These are phyloP conservation scores for Plasmodium chabaudi DNA, from an alignment of 169 alveolate species.

Conservation along the genomic window DNA sequence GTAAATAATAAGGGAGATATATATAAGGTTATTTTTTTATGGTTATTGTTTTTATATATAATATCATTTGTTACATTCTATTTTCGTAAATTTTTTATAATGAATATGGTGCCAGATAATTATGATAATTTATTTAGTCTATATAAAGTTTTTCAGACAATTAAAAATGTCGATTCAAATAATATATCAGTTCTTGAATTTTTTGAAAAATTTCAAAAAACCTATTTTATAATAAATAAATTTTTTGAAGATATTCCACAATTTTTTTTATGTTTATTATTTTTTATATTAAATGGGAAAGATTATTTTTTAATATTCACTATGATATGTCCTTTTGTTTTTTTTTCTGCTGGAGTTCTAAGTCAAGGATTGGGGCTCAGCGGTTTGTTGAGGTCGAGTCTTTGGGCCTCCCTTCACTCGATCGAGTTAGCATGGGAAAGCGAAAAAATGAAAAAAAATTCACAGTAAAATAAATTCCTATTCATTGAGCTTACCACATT, in stretches of 20 bases:
- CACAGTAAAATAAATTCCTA: background rate
- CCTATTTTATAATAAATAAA: conserved; percentile 36
- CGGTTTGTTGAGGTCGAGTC: background rate
- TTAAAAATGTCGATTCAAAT: background rate
- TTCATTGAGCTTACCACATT: background rate
- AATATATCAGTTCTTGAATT: conserved; percentile 10
- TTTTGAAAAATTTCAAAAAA: conserved; percentile 27
- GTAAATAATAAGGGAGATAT: background rate
- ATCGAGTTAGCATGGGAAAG: conserved; percentile 9
- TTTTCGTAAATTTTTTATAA: conserved; percentile 29
- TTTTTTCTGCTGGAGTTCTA: background rate
- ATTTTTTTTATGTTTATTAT: conserved; percentile 20
- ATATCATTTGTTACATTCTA: conserved; percentile 32
- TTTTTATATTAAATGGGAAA: conserved; percentile 22
- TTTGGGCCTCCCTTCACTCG: conserved; percentile 8
- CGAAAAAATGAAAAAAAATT: background rate
- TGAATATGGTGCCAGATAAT: conserved; percentile 20
- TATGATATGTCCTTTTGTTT: conserved; percentile 16
- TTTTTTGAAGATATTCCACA: conserved; percentile 65
- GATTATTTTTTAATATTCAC: conserved; percentile 8
- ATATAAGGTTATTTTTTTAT: conserved; percentile 6
- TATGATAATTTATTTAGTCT: conserved; percentile 38
- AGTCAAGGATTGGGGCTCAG: conserved; percentile 4
- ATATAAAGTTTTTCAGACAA: conserved; percentile 27
- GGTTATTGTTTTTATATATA: conserved; percentile 28